phyloP scores from a whole-genome alignment of 768 basidiomycete genomes.

The Boletus reticulatus region DNA sequence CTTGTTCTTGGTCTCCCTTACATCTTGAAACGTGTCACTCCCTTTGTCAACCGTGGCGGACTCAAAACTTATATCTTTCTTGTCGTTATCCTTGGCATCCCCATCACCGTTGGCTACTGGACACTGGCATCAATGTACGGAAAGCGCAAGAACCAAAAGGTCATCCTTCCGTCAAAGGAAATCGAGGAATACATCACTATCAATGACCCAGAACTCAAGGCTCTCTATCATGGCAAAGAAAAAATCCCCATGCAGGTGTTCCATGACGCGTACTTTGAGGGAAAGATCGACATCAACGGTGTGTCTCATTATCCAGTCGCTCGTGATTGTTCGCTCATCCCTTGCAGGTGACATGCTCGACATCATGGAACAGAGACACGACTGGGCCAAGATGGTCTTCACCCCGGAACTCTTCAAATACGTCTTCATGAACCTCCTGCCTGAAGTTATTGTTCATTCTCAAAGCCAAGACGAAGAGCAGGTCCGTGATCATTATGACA shows the following conservation, averaged over 20 bases:
- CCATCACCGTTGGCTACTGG: conserved; percentile 88
- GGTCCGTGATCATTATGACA: conserved; percentile 94
- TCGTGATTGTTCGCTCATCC: not conserved
- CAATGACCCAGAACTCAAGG: conserved; percentile 78
- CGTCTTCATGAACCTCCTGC: conserved; percentile 81
- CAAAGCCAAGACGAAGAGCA: conserved; percentile 91
- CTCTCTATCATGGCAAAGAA: conserved; percentile 73
- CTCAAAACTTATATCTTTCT: conserved; percentile 86
- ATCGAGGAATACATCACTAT: conserved; percentile 91
- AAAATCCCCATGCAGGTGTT: conserved; percentile 98
- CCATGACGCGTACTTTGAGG: conserved; percentile 96
- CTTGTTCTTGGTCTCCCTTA: conserved; percentile 81
- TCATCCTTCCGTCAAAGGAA: conserved; percentile 77
- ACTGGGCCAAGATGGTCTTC: conserved; percentile 92
- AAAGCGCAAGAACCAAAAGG: conserved; percentile 78
- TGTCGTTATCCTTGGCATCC: conserved; percentile 68
- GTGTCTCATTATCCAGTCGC: conserved; percentile 13
- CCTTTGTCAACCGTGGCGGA: conserved; percentile 80
- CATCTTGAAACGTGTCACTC: conserved; percentile 77
- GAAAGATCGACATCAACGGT: conserved; percentile 97
- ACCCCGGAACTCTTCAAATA: conserved; percentile 93
- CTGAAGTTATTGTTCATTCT: conserved; percentile 95
- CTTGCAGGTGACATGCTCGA: conserved; percentile 85
- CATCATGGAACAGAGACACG: conserved; percentile 90
- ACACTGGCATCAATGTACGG: conserved; percentile 81